phyloP scores from a whole-genome alignment of 495 filamentous ascomycete genomes.

The Umbilicaria muhlenbergii region DNA sequence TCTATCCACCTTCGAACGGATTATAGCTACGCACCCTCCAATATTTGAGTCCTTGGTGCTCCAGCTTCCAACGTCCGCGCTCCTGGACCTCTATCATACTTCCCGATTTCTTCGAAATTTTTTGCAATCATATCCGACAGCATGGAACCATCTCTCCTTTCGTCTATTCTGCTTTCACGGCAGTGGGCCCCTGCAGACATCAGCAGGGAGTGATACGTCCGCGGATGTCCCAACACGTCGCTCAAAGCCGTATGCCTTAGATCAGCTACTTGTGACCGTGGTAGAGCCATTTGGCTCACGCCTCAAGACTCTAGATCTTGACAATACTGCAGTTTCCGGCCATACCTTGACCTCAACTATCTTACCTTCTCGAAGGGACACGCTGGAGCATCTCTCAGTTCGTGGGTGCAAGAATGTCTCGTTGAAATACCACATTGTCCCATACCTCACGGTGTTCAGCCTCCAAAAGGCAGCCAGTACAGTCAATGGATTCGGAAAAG shows the following conservation, averaged over 20 bases:
- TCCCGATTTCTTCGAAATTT: slow-evolving; percentile 37
- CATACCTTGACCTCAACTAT: slow-evolving; percentile 37
- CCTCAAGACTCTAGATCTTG: slow-evolving; percentile 39
- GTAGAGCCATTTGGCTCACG: slow-evolving; percentile 38
- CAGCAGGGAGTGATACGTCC: slow-evolving; percentile 20
- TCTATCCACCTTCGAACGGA: slow-evolving; percentile 33
- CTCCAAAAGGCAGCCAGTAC: slow-evolving; percentile 16
- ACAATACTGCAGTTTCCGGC: slow-evolving; percentile 45
- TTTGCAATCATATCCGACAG: slow-evolving; percentile 38
- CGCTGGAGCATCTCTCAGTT: slow-evolving; percentile 42
- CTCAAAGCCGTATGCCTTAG: slow-evolving; percentile 39
- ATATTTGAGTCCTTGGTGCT: slow-evolving; percentile 41
- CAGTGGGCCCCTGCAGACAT: slow-evolving; percentile 19
- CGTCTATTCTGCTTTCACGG: slow-evolving; percentile 33
- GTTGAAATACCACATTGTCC: slow-evolving; percentile 47
- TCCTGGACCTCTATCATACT: slow-evolving; percentile 42
- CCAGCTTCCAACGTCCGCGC: slow-evolving; percentile 38
- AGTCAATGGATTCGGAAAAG: neutral
- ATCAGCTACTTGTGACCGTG: slow-evolving; percentile 39
- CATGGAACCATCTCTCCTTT: slow-evolving; percentile 47
- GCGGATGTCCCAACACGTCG: slow-evolving; percentile 27
- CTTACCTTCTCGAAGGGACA: slow-evolving; percentile 33
- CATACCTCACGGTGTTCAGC: slow-evolving; percentile 36
- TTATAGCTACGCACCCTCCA: slow-evolving; percentile 37
- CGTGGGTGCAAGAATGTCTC: slow-evolving; percentile 52